Conservation (phyloP, 768 basidiomycete species). For the Lactifluus piperatus region DNA sequence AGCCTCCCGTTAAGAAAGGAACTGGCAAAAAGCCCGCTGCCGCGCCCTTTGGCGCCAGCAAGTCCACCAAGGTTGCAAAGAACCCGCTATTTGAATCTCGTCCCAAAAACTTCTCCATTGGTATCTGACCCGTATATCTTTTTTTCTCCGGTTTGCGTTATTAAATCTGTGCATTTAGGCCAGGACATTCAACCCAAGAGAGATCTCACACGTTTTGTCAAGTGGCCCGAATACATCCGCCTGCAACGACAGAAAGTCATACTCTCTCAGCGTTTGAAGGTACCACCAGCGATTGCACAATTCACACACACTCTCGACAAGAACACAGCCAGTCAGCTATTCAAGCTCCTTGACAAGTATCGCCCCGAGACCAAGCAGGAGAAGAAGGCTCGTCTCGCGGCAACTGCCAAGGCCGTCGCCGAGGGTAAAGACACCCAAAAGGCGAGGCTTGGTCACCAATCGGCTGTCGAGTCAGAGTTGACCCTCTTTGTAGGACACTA, state of each 20-base stretch:
- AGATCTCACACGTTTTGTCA: constrained; percentile 95
- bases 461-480: not conserved
- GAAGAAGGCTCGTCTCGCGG: constrained; percentile 89
- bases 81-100: constrained; percentile 93
- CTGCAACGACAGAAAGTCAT: constrained; percentile 98
- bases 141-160: not conserved
- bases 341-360: constrained; percentile 97
- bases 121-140: constrained; percentile 36
- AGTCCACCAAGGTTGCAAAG: constrained; percentile 67
- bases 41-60: constrained; percentile 75
- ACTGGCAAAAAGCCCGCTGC: constrained; percentile 79
- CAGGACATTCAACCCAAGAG: constrained; percentile 86
- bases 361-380: constrained; percentile 91
- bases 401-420: constrained; percentile 67
- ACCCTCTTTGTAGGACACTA: constrained; percentile 47
- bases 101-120: constrained; percentile 93
- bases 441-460: constrained; percentile 24
- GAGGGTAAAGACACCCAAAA: constrained; percentile 68
- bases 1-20: constrained; percentile 69
- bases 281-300: constrained; percentile 95
- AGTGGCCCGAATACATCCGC: constrained; percentile 98
- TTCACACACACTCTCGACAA: constrained; percentile 98
- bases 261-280: constrained; percentile 94
- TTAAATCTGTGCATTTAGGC: constrained; percentile 39
- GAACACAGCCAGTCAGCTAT: constrained; percentile 97